These are phyloP conservation scores for Gossypium herbaceum DNA, from an alignment of 345 rosid species.

Conservation along the genomic window DNA sequence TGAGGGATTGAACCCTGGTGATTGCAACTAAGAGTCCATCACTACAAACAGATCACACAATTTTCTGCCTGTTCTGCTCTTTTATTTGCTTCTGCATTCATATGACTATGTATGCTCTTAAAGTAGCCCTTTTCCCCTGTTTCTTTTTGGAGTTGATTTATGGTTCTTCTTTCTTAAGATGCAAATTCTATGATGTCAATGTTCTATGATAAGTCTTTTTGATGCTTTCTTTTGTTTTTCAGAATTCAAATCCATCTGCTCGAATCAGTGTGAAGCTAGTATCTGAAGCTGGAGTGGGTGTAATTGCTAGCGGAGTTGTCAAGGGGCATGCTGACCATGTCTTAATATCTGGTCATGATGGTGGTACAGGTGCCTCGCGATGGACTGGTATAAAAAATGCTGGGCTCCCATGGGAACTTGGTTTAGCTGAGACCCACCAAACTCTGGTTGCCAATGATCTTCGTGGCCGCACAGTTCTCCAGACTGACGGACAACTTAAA, in stretches of 20 bases:
- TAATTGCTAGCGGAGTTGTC: constrained; percentile 99
- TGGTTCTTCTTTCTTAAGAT: not conserved
- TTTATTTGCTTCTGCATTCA: not conserved
- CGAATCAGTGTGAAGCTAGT: constrained; percentile 94
- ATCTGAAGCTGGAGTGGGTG: constrained; percentile 99
- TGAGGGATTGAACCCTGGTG: not conserved
- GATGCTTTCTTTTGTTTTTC: constrained; percentile 11
- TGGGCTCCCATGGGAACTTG: constrained; percentile 99
- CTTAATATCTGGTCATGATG: constrained; percentile 96
- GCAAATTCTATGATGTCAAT: not conserved
- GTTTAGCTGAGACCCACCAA: constrained; percentile 99
- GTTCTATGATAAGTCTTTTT: constrained; percentile 13
- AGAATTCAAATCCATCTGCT: constrained; percentile 95
- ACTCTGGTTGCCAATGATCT: constrained; percentile 98
- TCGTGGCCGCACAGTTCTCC: constrained; percentile 96
- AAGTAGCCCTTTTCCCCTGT: not conserved
- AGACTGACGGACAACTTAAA: constrained; percentile 98
- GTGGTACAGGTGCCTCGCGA: constrained; percentile 98
- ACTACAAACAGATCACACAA: not conserved
- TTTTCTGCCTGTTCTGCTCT: not conserved
- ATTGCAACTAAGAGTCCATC: not conserved
- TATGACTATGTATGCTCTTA: not conserved
- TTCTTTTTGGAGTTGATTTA: not conserved
- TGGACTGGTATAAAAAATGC: constrained; percentile 99
- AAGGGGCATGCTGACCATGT: constrained; percentile 99